A percentile compares a stretch with the other conserved stretches of the same genome.
These are phyloP conservation scores for Podospora didyma DNA, from an alignment of 495 filamentous ascomycete species.

Conservation along the genomic window DNA sequence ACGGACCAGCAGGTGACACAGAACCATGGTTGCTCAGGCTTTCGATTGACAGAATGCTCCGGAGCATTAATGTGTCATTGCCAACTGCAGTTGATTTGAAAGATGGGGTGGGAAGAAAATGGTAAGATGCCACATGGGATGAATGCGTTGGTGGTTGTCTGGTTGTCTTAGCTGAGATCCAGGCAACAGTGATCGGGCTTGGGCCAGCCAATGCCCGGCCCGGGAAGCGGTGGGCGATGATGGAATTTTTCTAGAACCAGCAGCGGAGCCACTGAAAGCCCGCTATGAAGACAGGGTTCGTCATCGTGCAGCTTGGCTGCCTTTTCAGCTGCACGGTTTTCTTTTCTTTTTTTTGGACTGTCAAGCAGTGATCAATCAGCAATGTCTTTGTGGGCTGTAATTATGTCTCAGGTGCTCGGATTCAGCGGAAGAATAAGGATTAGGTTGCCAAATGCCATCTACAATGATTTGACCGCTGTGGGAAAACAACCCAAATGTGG, in stretches of 20 bases:
- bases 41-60: background rate
- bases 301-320: conserved; percentile 9
- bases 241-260: conserved; percentile 4
- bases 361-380: background rate
- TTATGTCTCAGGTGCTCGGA: too few species aligned
- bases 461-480: too few species aligned
- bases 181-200: background rate
- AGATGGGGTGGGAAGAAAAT: too few species aligned
- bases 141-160: too few species aligned
- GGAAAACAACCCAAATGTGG: too few species aligned
- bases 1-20: background rate
- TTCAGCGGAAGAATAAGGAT: too few species aligned
- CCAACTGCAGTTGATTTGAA: background rate
- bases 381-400: background rate
- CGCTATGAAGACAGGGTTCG: background rate
- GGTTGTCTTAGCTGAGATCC: too few species aligned
- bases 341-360: background rate
- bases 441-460: too few species aligned
- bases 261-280: background rate
- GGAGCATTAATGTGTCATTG: background rate
- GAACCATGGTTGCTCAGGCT: background rate
- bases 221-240: background rate
- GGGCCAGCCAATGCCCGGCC: background rate
- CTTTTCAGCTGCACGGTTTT: conserved; percentile 5
- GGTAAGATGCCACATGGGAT: too few species aligned